phyloP scores from a whole-genome alignment of 768 basidiomycete species.

The Trichaptum fuscoviolaceum region DNA sequence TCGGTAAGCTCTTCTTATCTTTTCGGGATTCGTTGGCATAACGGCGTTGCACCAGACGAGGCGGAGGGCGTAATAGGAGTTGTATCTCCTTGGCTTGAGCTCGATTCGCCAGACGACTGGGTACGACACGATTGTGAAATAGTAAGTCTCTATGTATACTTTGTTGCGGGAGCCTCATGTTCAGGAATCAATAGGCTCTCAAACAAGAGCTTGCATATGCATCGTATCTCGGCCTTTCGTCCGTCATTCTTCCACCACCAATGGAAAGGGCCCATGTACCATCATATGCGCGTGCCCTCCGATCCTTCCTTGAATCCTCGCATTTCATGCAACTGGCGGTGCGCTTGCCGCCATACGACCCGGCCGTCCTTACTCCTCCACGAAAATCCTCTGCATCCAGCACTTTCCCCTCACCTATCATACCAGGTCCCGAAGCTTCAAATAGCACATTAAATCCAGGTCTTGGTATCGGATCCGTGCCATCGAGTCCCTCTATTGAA shows the following conservation, averaged over 20 bases:
- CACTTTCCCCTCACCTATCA: conserved; percentile 7
- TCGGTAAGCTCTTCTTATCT: conserved; percentile 52
- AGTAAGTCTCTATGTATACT: conserved; percentile 41
- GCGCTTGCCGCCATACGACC: conserved; percentile 78
- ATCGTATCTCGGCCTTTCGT: conserved; percentile 82
- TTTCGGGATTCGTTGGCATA: neutral
- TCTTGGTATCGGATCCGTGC: conserved; percentile 16
- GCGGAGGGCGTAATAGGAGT: conserved; percentile 67
- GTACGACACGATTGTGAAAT: conserved; percentile 95
- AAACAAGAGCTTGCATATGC: conserved; percentile 92
- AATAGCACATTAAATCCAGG: conserved; percentile 26
- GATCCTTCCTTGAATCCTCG: conserved; percentile 62
- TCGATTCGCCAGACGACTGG: conserved; percentile 90
- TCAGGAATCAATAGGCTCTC: conserved; percentile 59
- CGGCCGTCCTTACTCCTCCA: conserved; percentile 42
- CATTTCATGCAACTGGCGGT: conserved; percentile 79
- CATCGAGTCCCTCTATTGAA: conserved; percentile 16
- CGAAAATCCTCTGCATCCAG: conserved; percentile 9
- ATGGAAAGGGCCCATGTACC: conserved; percentile 77
- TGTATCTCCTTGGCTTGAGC: conserved; percentile 91
- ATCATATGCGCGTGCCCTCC: conserved; percentile 90
- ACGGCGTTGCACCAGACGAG: conserved; percentile 47
- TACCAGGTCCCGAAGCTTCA: conserved; percentile 29
- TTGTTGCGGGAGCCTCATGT: conserved; percentile 3
- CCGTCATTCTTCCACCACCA: conserved; percentile 86